Percentiles rank a stretch among this genome's conserved stretches.
Conservation (phyloP, 2,329 filamentous ascomycete genomes). For the Pyricularia sp. region DNA sequence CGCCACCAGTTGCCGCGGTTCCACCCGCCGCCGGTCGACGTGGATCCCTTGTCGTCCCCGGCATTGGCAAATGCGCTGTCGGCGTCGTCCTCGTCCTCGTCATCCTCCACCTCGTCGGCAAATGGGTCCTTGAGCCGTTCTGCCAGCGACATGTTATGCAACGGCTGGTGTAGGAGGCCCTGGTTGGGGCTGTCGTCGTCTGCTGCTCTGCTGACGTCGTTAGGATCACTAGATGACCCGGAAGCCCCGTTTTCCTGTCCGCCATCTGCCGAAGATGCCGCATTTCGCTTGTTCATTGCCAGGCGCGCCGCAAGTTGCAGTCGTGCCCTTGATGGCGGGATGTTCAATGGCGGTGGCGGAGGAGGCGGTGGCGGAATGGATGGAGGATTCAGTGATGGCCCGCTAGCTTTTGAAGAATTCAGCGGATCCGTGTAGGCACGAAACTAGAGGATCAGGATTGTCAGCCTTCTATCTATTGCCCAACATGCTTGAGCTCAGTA, state of each 20-base stretch:
- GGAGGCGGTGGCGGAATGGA: slow-evolving; percentile 51
- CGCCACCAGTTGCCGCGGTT: slow-evolving; percentile 27
- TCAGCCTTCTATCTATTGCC: not conserved
- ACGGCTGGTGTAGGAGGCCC: slow-evolving; percentile 8
- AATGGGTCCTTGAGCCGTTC: slow-evolving; percentile 39
- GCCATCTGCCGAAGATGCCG: slow-evolving; percentile 25
- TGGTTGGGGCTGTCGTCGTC: slow-evolving; percentile 6
- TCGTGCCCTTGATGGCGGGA: slow-evolving; percentile 77
- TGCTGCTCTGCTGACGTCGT: not conserved
- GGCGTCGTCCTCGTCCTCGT: slow-evolving; percentile 37
- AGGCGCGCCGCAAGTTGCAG: slow-evolving; percentile 85
- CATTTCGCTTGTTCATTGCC: slow-evolving; percentile 61
- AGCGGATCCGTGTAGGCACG: slow-evolving; percentile 48
- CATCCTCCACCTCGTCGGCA: slow-evolving; percentile 46
- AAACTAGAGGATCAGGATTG: slow-evolving; percentile 30
- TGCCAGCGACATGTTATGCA: slow-evolving; percentile 5
- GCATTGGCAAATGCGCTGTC: slow-evolving; percentile 27
- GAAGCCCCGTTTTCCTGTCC: slow-evolving; percentile 26
- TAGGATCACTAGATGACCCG: slow-evolving; percentile 13
- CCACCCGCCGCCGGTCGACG: slow-evolving; percentile 38
- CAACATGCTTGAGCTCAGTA: not conserved
- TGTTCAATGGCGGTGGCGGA: slow-evolving; percentile 73
- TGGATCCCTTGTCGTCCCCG: slow-evolving; percentile 27
- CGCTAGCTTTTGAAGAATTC: slow-evolving; percentile 29
- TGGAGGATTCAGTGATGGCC: slow-evolving; percentile 42